A percentile compares a stretch with the other conserved stretches of the same genome.
phyloP scores from a whole-genome alignment of 192 early-diverging fungal species.

The Coemansia sp. region DNA sequence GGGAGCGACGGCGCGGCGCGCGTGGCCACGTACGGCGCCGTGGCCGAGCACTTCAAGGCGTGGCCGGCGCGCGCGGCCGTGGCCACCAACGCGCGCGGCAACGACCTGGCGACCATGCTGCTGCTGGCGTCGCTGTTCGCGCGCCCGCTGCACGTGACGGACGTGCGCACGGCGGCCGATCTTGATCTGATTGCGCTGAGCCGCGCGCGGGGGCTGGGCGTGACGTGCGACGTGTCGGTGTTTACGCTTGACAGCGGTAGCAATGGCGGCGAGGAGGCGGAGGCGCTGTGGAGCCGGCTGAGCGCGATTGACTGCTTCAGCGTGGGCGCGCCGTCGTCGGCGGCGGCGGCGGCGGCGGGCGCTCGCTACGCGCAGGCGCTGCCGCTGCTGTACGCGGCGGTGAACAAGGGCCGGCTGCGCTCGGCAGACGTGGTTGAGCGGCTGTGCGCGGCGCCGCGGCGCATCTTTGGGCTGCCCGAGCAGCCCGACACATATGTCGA shows the following conservation, averaged over 20 bases:
- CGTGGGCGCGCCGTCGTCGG: conserved; percentile 67
- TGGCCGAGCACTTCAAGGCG: conserved; percentile 68
- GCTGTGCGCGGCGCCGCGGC: conserved; percentile 79
- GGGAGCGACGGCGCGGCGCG: conserved; percentile 28
- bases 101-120: conserved; percentile 82
- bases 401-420: conserved; percentile 70
- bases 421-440: conserved; percentile 71
- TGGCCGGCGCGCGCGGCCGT: conserved; percentile 77
- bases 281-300: conserved; percentile 78
- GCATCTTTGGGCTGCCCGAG: conserved; percentile 89
- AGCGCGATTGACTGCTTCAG: conserved; percentile 88
- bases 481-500: conserved; percentile 93
- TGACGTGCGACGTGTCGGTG: conserved; percentile 93
- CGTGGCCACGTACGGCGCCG: conserved; percentile 57
- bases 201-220: conserved; percentile 78
- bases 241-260: too few relatives aligned
- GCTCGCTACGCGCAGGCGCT: conserved; percentile 37
- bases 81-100: conserved; percentile 79
- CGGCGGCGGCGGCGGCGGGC: conserved; percentile 45
- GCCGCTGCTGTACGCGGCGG: conserved; percentile 77
- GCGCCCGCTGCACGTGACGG: conserved; percentile 84
- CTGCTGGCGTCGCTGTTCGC: conserved; percentile 80
- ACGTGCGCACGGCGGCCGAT: conserved; percentile 73
- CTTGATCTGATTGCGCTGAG: conserved; percentile 78
- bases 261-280: too few relatives aligned